Evolutionary conservation across 306 rosid genomes (phyloP), one percentile per base, ranked within the genome.

Genomic region (Astragalus glycyphyllos): DNA sequence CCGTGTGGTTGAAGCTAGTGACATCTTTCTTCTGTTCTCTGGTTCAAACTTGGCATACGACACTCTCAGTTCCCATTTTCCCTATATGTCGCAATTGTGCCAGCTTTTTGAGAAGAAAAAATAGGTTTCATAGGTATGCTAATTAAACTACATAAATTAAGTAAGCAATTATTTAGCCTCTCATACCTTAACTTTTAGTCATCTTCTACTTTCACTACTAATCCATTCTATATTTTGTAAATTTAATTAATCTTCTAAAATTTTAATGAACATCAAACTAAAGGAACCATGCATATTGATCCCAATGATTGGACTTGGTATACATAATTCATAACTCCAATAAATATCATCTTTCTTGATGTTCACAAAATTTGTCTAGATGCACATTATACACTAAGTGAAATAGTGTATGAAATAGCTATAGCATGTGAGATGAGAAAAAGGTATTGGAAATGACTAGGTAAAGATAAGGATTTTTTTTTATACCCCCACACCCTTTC

Each of bases 351-450:
- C 10, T 32, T 72, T 16, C 11, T 51, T 17, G 48, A 68, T 67
- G 69, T 46, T 71, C 23, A 17, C 40, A 34, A 7, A 73, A 50
- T 73, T n/a, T 46, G 79, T 68, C 50, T 80, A 58, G 12, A 65
- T 64, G 11, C 54, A 34, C 69, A 57, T 23, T 11, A 41, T 60
- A 44, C 3, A 26, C 31, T 20, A 55, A 14, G 14, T 61, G 16
- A 60, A 51, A 58, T 58, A 13, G 14, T 59, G 49, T n/a, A 26
- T 54, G 15, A 32, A 46, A 8, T 65, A 49, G 31, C 31, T 2
- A 20, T 20, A 26, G 45, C 57, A 79, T 48, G 15, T 29, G 53
- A 78, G 72, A 2, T 8, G 64, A 41, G 35, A 7, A 38, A 4
- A 16, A 47, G 26, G 54, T 40, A 38, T 49, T 31, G 46, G 26